phyloP scores from a whole-genome alignment of 345 rosid species.

The Brassica rapa region DNA sequence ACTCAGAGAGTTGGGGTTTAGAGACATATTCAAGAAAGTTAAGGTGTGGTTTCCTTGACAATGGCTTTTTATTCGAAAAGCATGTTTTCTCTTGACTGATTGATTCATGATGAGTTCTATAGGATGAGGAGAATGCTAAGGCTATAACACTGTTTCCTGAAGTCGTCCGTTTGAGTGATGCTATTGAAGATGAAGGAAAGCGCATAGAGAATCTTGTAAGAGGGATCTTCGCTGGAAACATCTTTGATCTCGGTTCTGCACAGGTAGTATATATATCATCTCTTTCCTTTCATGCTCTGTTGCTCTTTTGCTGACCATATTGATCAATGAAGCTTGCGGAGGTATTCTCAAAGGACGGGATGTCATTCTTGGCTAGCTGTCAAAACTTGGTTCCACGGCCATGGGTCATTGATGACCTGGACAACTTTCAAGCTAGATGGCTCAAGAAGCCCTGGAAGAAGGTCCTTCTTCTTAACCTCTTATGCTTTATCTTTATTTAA shows the following conservation, averaged over 20 bases:
- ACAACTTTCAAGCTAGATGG: conserved; percentile 76
- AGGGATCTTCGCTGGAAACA: conserved; percentile 97
- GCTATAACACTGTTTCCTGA: conserved; percentile 83
- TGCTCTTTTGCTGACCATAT: conserved; percentile 8
- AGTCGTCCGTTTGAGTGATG: conserved; percentile 73
- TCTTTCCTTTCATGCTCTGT: not conserved
- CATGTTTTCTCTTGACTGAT: conserved; percentile 12
- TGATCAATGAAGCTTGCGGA: conserved; percentile 72
- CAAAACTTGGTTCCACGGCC: conserved; percentile 91
- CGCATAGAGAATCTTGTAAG: conserved; percentile 72
- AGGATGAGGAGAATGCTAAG: conserved; percentile 99
- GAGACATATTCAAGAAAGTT: conserved; percentile 95
- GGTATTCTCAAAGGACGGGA: conserved; percentile 94
- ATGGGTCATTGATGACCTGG: conserved; percentile 96
- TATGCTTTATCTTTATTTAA: not conserved
- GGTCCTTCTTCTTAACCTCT: conserved; percentile 45
- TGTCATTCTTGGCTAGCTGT: conserved; percentile 92
- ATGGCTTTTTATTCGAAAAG: not conserved
- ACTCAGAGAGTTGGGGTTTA: conserved; percentile 90
- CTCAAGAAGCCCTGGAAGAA: conserved; percentile 91
- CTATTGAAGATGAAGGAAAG: conserved; percentile 64
- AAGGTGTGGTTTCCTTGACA: conserved; percentile 52
- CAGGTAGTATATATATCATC: conserved; percentile 56
- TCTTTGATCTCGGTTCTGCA: conserved; percentile 97
- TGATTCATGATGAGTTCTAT: conserved; percentile 9